Evolutionary conservation across 371 early-diverging fungal genomes (phyloP).

Genomic region (Vairimorpha apis): DNA sequence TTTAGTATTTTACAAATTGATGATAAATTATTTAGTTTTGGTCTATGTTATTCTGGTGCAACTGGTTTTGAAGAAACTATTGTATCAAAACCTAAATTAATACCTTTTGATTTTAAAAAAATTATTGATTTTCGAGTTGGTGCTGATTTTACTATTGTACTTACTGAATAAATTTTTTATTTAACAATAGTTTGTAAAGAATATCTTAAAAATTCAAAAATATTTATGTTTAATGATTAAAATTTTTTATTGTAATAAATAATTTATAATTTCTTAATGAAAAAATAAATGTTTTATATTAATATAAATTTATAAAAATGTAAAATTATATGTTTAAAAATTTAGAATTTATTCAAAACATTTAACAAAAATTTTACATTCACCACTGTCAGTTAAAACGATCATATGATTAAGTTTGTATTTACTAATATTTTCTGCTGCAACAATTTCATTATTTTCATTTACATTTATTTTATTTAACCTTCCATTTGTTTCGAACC

Average conservation of each 20-base stretch:
- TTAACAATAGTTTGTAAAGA: not conserved
- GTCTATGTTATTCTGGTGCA: constrained; percentile 50
- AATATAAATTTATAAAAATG: not conserved
- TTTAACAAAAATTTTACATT: constrained; percentile 7
- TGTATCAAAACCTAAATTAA: constrained; percentile 36
- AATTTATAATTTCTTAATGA: too few species aligned
- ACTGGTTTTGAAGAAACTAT: constrained; percentile 50
- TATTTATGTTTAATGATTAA: not conserved
- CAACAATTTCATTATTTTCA: constrained; percentile 4
- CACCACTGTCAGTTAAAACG: not conserved
- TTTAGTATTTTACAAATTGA: constrained; percentile 38
- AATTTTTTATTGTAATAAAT: too few species aligned
- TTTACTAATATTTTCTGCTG: not conserved
- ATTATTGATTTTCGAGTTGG: constrained; percentile 58
- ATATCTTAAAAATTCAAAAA: not conserved
- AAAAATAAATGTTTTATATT: not conserved
- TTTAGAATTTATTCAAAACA: not conserved
- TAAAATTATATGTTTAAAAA: not conserved
- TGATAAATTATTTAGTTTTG: constrained; percentile 55
- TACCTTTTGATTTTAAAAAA: constrained; percentile 58
- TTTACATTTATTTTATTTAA: constrained; percentile 1
- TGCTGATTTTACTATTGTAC: constrained; percentile 50
- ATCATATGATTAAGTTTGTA: constrained; percentile 2
- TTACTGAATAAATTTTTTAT: constrained; percentile 40
- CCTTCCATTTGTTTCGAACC: constrained; percentile 3